Conservation (phyloP, 2,329 filamentous ascomycete genomes). For the Arthrobotrys megalospora region DNA sequence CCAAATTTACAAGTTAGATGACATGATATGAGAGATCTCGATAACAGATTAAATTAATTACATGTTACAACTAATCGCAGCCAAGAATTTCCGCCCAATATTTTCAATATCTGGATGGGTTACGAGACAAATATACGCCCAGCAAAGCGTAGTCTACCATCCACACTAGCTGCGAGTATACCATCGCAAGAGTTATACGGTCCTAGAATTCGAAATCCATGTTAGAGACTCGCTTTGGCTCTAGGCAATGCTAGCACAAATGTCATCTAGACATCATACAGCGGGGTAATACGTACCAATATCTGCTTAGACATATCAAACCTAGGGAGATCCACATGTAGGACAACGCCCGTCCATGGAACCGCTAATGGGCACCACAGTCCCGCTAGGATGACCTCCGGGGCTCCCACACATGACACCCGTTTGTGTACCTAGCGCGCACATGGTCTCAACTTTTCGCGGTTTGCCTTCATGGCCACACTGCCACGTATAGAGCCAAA, state of each 20-base stretch:
- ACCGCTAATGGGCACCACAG: background rate
- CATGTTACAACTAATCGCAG: too few species aligned
- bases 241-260: background rate
- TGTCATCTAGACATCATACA: background rate
- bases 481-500: constrained; percentile 19
- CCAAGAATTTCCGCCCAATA: too few species aligned
- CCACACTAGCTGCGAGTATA: too few species aligned
- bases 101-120: too few species aligned
- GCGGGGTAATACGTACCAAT: background rate
- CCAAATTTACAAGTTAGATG: too few species aligned
- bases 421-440: background rate
- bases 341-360: constrained; percentile 17
- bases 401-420: constrained; percentile 2
- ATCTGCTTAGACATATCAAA: too few species aligned
- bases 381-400: constrained; percentile 2
- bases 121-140: too few species aligned
- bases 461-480: constrained; percentile 7
- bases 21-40: too few species aligned
- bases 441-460: background rate
- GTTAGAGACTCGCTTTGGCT: background rate
- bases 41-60: too few species aligned
- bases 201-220: background rate
- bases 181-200: too few species aligned
- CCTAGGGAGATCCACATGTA: background rate
- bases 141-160: too few species aligned